Base-by-base conservation (phyloP, 441 rosid genomes). In the Cnidoscolus chayamansa region DNA sequence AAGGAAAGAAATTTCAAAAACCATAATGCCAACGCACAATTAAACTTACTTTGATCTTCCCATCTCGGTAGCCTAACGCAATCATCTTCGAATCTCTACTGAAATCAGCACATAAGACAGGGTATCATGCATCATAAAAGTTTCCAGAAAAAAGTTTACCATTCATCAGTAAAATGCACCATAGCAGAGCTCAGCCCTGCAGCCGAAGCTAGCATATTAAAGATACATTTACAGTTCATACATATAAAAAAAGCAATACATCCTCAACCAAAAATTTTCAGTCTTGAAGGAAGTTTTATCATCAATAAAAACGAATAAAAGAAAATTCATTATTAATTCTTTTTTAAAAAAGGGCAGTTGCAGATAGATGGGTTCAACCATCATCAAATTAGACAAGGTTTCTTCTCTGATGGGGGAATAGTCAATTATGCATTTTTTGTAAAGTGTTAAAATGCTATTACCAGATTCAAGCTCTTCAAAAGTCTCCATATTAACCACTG, bases 51-150 rank as follows among this genome's bases (percentile, higher is more conserved):
- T 96, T 94, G 77, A 96, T 87, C 83, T 92, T 96, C 77, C 98
- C 99, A 82, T 96, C 99, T 79, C 90, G 94, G 19, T 95, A 89
- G 63, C 97, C 98, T 65, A 96, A 96, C 20, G 97, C 96, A 82
- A 94, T 86, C 97, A 94, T 84, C 86, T 96, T 98, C 30, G 98
- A 92, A 73, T 96, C 99, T 86, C 91, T 87, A 84, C 99, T 96
- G 82, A 93, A 93, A 81, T 96, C 97, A 85, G 92, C 87, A 84
- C 97, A 93, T 65, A 96, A 94, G 77, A 90, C 95, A 69, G 96
- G 92, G 74, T 94, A 74, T 96, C 98, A 76, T 96, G 99, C 98
- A 94, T 92, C 98, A 96, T 96, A 84, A 94, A 94, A 72, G 92
- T 88, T 86, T 96, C 98, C 99, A 94, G 92, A 73, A 75, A 81